Base-by-base conservation (phyloP, 768 basidiomycete species). In the Inosperma sp. region DNA sequence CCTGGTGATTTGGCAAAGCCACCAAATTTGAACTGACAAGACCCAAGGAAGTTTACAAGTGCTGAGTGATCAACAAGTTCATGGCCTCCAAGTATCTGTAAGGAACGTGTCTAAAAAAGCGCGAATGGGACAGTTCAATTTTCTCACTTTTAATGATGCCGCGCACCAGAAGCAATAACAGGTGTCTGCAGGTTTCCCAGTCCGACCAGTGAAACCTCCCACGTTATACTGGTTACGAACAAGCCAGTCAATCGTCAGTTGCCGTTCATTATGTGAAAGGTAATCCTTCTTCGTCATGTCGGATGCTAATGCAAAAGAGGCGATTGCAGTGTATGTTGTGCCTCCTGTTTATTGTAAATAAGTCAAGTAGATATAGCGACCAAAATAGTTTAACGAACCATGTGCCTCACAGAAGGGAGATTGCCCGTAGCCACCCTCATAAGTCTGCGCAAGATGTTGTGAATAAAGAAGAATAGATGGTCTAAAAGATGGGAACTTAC, bases 91-190 rank as follows among this genome's bases (percentile, higher is more conserved):
- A 96, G 74, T 29, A 95, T 84, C 93, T 94, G 49, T 26, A 29
- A 30, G 48, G 47, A 17, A n/a, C n/a, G n/a, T 35, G 30, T 17
- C 33, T 50, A 16, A 50, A 33, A 19, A 41, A 46, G 21, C 42
- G 27, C 44, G 49, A 49, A 30, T 17, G 19, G 19, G 40, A 49
- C 17, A 6, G 47, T 5, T 33, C 16, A n/a, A 42, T 42, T 31
- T 31, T 64, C 79, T 45, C 55, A 94, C 94, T 62, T 78, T 68
- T 8, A 97, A 67, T 0, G 89, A 76, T 7, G 84, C 93, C 3
- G 89, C 86, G 58, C 86, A 87, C 95, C 95, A 99, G 66, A 96
- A 98, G 56, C 88, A 90, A 67, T 99, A 99, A 65, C 95, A 99
- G 3, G 93, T 89, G 56, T 98, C 95, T 5, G 86, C 79, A 4